phyloP scores from a whole-genome alignment of 495 filamentous ascomycete species.

The Poronia punctata region DNA sequence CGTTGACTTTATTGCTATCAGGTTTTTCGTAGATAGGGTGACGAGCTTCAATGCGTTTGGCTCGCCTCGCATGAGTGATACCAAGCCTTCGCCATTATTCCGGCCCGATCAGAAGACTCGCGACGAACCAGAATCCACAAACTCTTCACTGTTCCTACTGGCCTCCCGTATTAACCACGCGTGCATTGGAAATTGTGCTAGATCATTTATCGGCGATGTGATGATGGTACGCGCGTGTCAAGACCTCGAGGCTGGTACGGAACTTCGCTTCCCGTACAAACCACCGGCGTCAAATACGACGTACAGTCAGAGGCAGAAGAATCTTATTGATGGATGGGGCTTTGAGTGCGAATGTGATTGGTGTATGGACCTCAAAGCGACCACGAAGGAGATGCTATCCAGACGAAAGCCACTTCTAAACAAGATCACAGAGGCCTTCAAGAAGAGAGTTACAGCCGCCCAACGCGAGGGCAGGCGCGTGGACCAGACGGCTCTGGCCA shows the following conservation, averaged over 20 bases:
- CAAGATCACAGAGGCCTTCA: background rate
- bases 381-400: background rate
- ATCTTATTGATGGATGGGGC: slow-evolving; percentile 33
- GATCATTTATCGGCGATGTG: slow-evolving; percentile 55
- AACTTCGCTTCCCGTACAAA: slow-evolving; percentile 15
- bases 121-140: slow-evolving; percentile 25
- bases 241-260: slow-evolving; percentile 31
- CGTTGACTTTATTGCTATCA: slow-evolving; percentile 1
- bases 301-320: slow-evolving; percentile 7
- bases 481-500: no score
- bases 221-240: slow-evolving; percentile 46
- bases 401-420: background rate
- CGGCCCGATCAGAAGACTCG: slow-evolving; percentile 19
- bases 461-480: no score
- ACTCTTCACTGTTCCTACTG: slow-evolving; percentile 45
- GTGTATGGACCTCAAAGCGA: slow-evolving; percentile 25
- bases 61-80: slow-evolving; percentile 24
- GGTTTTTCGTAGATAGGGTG: slow-evolving; percentile 36
- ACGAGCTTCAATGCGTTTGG: slow-evolving; percentile 39
- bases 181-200: slow-evolving; percentile 39
- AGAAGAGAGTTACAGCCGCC: background rate
- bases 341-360: slow-evolving; percentile 38
- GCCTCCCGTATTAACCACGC: slow-evolving; percentile 53
- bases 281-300: slow-evolving; percentile 11
- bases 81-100: slow-evolving; percentile 9